A percentile compares a stretch with the other conserved stretches of the same genome.
These are phyloP conservation scores for Blastomyces parvus DNA, from an alignment of 2,329 filamentous ascomycete species.

Conservation along the genomic window DNA sequence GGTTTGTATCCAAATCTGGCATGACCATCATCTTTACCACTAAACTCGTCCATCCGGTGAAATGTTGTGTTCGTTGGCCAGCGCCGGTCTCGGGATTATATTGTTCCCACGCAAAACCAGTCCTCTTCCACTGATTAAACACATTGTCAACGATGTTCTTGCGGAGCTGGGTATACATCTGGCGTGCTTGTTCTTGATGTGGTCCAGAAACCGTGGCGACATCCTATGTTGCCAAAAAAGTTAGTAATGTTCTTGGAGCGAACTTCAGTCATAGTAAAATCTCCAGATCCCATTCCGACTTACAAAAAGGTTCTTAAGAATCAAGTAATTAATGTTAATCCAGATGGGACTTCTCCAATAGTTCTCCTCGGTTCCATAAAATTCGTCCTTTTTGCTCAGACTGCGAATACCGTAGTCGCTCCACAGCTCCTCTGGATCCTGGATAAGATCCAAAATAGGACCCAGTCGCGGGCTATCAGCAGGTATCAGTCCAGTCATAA, in stretches of 20 bases:
- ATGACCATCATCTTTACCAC: conserved; percentile 97
- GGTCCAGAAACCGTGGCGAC: conserved; percentile 57
- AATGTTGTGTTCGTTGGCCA: conserved; percentile 95
- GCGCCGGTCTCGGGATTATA: conserved; percentile 88
- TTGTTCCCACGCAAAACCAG: conserved; percentile 97
- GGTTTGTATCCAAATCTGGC: conserved; percentile 52
- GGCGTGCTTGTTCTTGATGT: conserved; percentile 56
- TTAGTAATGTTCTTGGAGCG: conserved; percentile 5
- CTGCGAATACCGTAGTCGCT: conserved; percentile 81
- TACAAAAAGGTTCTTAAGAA: conserved; percentile 67
- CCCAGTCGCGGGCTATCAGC: conserved; percentile 65
- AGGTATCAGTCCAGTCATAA: conserved; percentile 71
- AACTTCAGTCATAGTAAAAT: background rate
- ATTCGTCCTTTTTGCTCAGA: conserved; percentile 69
- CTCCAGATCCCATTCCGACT: conserved; percentile 32
- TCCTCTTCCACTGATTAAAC: conserved; percentile 76
- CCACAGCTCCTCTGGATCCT: conserved; percentile 78
- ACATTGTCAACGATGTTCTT: conserved; percentile 83
- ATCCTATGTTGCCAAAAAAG: conserved; percentile 38
- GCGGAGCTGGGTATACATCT: conserved; percentile 66
- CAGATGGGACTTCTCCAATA: conserved; percentile 94
- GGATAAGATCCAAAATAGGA: conserved; percentile 65
- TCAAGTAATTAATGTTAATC: conserved; percentile 94
- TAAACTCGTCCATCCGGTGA: conserved; percentile 97
- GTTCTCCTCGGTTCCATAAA: conserved; percentile 87